These are phyloP conservation scores for Aspergillus uvarum DNA, from an alignment of 2,329 filamentous ascomycete genomes.

Conservation along the genomic window DNA sequence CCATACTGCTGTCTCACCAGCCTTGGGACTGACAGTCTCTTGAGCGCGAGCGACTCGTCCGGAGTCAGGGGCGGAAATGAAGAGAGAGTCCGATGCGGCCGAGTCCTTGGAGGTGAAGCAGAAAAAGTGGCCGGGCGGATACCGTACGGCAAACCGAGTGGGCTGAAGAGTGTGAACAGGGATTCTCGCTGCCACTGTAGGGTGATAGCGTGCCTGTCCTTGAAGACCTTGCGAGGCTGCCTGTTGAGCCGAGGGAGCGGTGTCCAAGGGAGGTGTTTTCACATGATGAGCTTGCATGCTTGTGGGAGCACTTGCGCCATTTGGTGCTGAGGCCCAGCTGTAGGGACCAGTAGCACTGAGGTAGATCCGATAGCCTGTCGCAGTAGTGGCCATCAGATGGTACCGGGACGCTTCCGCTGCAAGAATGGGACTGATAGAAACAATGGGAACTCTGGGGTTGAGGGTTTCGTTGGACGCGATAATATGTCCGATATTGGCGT, in stretches of 20 bases:
- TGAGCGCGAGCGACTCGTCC: constrained; percentile 69
- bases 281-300: constrained; percentile 99
- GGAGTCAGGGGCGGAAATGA: constrained; percentile 83
- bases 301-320: constrained; percentile 69
- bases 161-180: constrained; percentile 46
- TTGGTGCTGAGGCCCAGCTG: constrained; percentile 54
- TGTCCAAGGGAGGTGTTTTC: constrained; percentile 74
- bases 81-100: constrained; percentile 65
- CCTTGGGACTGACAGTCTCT: constrained; percentile 58
- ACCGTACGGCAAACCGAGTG: constrained; percentile 51
- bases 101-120: constrained; percentile 71
- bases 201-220: constrained; percentile 29
- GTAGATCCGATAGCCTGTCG: constrained; percentile 87
- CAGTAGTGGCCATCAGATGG: constrained; percentile 85
- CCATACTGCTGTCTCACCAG: constrained; percentile 78
- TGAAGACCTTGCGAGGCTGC: constrained; percentile 18
- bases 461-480: constrained; percentile 68
- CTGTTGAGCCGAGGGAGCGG: constrained; percentile 27
- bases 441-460: constrained; percentile 70
- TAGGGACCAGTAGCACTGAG: constrained; percentile 81
- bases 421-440: constrained; percentile 82
- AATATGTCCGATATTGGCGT: constrained; percentile 80
- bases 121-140: constrained; percentile 87
- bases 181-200: constrained; percentile 50
- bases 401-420: constrained; percentile 79